phyloP scores from a whole-genome alignment of 179 eudicot genomes.

The Gypsophila paniculata region DNA sequence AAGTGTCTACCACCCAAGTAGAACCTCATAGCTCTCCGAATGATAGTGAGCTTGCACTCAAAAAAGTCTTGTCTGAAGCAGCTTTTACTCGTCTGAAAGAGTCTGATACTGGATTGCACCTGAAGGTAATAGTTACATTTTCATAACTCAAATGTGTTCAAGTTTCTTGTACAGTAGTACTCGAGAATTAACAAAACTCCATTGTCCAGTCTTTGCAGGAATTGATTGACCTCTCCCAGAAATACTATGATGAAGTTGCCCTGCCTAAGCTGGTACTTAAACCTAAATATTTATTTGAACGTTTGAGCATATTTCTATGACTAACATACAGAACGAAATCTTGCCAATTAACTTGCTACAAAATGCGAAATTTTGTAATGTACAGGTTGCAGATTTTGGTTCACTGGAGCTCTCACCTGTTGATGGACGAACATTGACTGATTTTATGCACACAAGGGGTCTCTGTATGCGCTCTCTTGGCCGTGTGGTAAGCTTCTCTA shows the following conservation, averaged over 20 bases:
- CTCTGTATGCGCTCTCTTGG: constrained; percentile 98
- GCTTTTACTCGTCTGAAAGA: constrained; percentile 81
- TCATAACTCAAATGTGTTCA: neutral
- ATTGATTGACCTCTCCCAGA: constrained; percentile 76
- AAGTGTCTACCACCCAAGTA: constrained; percentile 34
- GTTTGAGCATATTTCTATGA: neutral
- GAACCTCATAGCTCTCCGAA: constrained; percentile 35
- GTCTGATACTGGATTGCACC: constrained; percentile 88
- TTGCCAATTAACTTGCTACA: constrained; percentile 2
- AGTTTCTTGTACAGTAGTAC: neutral
- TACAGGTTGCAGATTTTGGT: constrained; percentile 98
- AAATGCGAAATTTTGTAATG: constrained; percentile 15
- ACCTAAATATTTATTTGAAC: neutral
- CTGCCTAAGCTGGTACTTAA: constrained; percentile 88
- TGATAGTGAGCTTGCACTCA: constrained; percentile 60
- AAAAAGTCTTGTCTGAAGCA: constrained; percentile 67
- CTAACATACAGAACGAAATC: neutral
- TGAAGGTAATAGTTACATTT: constrained; percentile 52
- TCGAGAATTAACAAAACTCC: constrained; percentile 7
- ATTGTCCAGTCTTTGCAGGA: constrained; percentile 73
- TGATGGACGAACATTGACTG: constrained; percentile 96
- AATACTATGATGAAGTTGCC: constrained; percentile 88
- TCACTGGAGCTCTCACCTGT: constrained; percentile 98
- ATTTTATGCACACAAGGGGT: constrained; percentile 99
- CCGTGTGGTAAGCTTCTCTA: constrained; percentile 65